A percentile compares a stretch with the other conserved stretches of the same genome.
These are phyloP conservation scores for Chytriomyces sp. DNA, from an alignment of 192 early-diverging fungal genomes.

Conservation along the genomic window DNA sequence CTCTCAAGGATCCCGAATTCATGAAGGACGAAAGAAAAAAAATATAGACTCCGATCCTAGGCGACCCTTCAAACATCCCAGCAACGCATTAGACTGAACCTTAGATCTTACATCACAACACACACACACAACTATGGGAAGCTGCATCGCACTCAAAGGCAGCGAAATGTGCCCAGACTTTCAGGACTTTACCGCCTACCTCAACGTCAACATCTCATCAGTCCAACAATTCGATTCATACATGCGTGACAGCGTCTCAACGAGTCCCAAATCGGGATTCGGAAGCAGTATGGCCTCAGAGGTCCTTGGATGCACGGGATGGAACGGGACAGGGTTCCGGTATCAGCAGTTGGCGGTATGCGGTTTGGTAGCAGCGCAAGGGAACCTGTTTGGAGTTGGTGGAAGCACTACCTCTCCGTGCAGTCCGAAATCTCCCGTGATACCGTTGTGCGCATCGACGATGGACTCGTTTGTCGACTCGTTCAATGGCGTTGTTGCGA, in stretches of 20 bases:
- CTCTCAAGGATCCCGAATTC: too few species aligned
- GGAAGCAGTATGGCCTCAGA: background rate
- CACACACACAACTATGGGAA: background rate
- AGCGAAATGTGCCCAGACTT: background rate
- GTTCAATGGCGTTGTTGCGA: background rate
- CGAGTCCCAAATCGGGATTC: background rate
- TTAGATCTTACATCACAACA: too few species aligned
- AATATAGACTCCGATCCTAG: too few species aligned
- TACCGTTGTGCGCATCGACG: constrained; percentile 5
- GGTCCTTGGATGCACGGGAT: background rate
- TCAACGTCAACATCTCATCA: background rate
- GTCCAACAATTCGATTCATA: background rate
- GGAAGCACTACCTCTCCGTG: background rate
- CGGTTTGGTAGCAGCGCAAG: background rate
- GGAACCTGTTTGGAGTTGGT: background rate
- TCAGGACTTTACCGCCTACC: background rate
- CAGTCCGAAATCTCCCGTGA: background rate
- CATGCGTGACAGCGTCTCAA: background rate
- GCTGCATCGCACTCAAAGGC: background rate
- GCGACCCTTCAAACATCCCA: too few species aligned
- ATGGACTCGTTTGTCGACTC: constrained; percentile 7
- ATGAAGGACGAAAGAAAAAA: too few species aligned
- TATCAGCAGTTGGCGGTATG: background rate
- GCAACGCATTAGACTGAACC: too few species aligned
- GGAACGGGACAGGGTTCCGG: constrained; percentile 5